Base-by-base conservation (phyloP, 1,139 yeast species). In the Blastobotrys ciferrii region DNA sequence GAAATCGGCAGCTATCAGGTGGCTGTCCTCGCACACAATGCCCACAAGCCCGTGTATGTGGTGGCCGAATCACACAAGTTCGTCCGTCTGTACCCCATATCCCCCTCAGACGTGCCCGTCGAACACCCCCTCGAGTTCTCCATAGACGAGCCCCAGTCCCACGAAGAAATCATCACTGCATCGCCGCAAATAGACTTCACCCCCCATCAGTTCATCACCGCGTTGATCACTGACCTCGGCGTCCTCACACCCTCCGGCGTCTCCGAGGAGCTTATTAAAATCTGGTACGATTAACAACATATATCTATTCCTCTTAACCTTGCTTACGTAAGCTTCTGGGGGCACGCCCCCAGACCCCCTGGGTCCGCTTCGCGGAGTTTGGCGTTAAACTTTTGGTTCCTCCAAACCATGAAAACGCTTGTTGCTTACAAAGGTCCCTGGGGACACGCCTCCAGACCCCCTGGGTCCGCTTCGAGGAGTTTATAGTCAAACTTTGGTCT, bases 191-290 rank as follows among this genome's bases (percentile, higher is more conserved):
- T 89, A 47, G 99, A 94, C 67, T 92, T 89, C 68, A 94, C 99
- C 0, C 96, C 97, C 11, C 97, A 92, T 65, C 95, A 91, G 60
- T 87, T 84, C 63, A 87, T 94, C 47, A 92, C 98, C 2, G 98
- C 98, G 3, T 76, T 94, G 59, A 88, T 94, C 53, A 92, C 98
- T 1, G 99, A 94, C 67, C 75, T 94, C 58, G 99, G 98, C 14
- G 97, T 92, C 1, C 75, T 94, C 60, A 92, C 98, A 6, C 97
- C 99, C 4, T 84, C 95, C 54, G 98, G 98, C 0, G 98, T 94
- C 35, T 85, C 96, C 30, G 98, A 94, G 68, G 99, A 94, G 69
- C 78, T 94, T 68, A 92, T 94, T 65, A 92, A 92, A 70, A 88
- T 94, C 78, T 94, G 98, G 98, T 91, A 89, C 62, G 97, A 91